Base-by-base conservation (phyloP, 2,329 filamentous ascomycete genomes). In the Aspergillus novoparasiticus region DNA sequence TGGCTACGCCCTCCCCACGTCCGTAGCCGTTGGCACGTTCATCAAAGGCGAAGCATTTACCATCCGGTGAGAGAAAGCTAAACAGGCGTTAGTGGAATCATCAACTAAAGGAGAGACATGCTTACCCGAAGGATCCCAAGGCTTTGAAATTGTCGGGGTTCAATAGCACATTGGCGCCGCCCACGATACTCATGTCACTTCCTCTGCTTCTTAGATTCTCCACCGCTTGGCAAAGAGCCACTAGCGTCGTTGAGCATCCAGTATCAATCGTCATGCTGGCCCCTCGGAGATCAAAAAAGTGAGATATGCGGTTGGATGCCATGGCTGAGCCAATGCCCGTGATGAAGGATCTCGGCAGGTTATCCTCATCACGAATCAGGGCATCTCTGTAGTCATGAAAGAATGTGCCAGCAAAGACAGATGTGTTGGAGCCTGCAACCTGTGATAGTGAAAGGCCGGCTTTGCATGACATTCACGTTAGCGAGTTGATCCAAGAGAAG, bases 301-400 rank as follows among this genome's bases (percentile, higher is more conserved):
- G 71, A 2, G 74, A 76, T 6, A 77, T 46, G 0, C 75, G 69
- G 57, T 77, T 77, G 2, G 74, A 61, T 16, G 70, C 23, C 28
- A 74, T 58, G 14, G 65, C 26, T 28, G 16, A n/a, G 6, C 32
- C 41, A 28, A 36, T 39, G 12, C 14, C 66, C 60, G 43, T 62
- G 57, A 6, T 70, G 70, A 4, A 69, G 70, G 8, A 63, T 41
- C 50, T 61, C 4, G 71, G 66, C 3, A 64, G n/a, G 0, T 32
- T 60, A 6, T 75, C 70, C 1, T 64, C 36, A 60, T 79, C 75
- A 10, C 60, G 51, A 23, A 58, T 64, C 2, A 64, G 19, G 41
- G 67, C 62, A 6, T 71, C 56, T 3, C 56, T 34, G 57, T 72
- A 68, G 59, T 75, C 72, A 23, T 58, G 48, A 6, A 28, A 58